A percentile compares a stretch with the other conserved stretches of the same genome.
phyloP scores from a whole-genome alignment of 805 yeast species.

The Debaryomyces hansenii region DNA sequence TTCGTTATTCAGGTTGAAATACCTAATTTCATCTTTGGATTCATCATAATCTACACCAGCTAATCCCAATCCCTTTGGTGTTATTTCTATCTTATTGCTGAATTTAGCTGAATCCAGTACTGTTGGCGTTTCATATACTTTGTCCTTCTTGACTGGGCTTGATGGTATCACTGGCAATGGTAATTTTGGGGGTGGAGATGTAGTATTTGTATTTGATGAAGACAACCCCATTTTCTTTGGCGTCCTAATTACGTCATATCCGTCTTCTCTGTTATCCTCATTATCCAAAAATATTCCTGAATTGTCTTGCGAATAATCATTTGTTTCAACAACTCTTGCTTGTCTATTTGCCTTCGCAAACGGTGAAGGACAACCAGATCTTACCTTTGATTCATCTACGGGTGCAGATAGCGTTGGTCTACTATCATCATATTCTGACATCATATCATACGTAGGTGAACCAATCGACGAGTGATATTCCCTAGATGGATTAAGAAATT shows the following conservation, averaged over 20 bases:
- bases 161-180: slow-evolving; percentile 18
- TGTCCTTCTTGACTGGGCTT: slow-evolving; percentile 21
- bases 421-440: slow-evolving; percentile 2
- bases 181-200: slow-evolving; percentile 41
- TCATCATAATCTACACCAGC: slow-evolving; percentile 32
- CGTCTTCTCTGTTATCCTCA: slow-evolving; percentile 2
- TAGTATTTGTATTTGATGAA: background rate
- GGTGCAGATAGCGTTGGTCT: slow-evolving; percentile 6
- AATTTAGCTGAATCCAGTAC: slow-evolving; percentile 5
- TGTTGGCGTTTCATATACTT: slow-evolving; percentile 12
- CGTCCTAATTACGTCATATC: slow-evolving; percentile 6
- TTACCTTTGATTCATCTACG: slow-evolving; percentile 18
- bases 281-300: slow-evolving; percentile 7
- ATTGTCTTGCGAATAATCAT: slow-evolving; percentile 18
- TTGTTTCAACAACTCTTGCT: slow-evolving; percentile 44
- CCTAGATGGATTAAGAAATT: slow-evolving; percentile 23
- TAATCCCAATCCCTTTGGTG: slow-evolving; percentile 38
- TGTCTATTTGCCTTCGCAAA: slow-evolving; percentile 44
- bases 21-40: background rate
- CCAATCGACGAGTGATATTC: slow-evolving; percentile 3
- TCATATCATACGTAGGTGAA: slow-evolving; percentile 2
- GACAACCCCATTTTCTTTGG: slow-evolving; percentile 15
- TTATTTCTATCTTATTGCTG: slow-evolving; percentile 6
- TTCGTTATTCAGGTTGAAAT: slow-evolving; percentile 1
- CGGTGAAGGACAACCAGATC: slow-evolving; percentile 38